Conservation (phyloP, 2,329 filamentous ascomycete species). For the Botrytis pseudocinerea region DNA sequence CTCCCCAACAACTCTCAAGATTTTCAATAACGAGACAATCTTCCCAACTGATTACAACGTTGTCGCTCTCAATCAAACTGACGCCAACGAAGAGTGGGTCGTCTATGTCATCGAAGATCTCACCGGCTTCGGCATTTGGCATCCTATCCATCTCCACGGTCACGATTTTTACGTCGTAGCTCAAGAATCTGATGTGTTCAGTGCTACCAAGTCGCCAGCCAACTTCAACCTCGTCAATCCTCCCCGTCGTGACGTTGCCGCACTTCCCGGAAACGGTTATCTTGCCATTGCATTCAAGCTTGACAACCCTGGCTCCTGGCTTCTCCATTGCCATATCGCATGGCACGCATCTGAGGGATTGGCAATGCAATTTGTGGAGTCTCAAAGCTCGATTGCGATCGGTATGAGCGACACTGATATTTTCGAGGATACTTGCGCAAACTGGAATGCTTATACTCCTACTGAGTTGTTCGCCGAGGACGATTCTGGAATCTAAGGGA, state of each 20-base stretch:
- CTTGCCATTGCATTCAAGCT: constrained; percentile 40
- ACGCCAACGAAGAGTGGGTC: constrained; percentile 28
- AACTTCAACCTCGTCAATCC: constrained; percentile 46
- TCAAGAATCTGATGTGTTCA: constrained; percentile 45
- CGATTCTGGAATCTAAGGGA: constrained; percentile 37
- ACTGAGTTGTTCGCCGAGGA: constrained; percentile 31
- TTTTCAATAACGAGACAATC: constrained; percentile 38
- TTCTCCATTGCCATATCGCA: constrained; percentile 43
- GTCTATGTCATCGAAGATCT: constrained; percentile 38
- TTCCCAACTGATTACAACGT: constrained; percentile 39
- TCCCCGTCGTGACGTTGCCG: constrained; percentile 53
- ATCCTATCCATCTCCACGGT: constrained; percentile 51
- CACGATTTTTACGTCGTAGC: constrained; percentile 51
- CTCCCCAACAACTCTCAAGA: constrained; percentile 47
- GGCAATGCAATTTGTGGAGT: constrained; percentile 52
- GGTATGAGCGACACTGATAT: constrained; percentile 27
- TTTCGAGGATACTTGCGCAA: constrained; percentile 31
- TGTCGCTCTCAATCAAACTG: constrained; percentile 21
- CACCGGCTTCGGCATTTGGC: constrained; percentile 31
- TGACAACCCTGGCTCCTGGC: constrained; percentile 41
- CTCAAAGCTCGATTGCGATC: constrained; percentile 31
- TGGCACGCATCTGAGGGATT: constrained; percentile 59
- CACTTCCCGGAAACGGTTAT: constrained; percentile 44
- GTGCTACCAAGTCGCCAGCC: not conserved
- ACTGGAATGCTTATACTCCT: constrained; percentile 32